Evolutionary conservation across 2,329 filamentous ascomycete species (phyloP), one percentile per base, ranked within the genome.

Genomic region (Teratosphaeria epicoccoides): DNA sequence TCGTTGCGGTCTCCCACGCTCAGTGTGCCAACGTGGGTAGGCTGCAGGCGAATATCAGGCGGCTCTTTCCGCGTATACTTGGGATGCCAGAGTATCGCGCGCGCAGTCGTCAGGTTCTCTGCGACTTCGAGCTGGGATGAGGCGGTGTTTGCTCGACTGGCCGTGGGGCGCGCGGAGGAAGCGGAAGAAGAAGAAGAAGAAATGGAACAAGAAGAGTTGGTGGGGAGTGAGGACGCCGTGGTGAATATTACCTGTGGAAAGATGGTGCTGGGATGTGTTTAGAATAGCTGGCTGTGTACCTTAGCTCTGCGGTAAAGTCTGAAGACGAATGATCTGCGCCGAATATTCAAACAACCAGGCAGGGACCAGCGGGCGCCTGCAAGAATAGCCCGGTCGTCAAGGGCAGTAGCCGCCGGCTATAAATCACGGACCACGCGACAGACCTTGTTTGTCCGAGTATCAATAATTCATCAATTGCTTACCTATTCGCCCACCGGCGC

Each of bases 31-130:
- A 74, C 73, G 68, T 75, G 70, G 29, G 74, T 75, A 24, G 74
- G 73, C 49, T 66, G 65, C 51, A 76, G 70, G 46, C 63, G 68
- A 51, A 70, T 68, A 44, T 71, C 71, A 50, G 72, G 73, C 54
- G 73, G 70, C 48, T 71, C 68, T 37, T 67, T 66, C 53, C 55
- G 56, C 29, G 73, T 75, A 62, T 70, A 74, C 50, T 66, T 68
- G 52, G 71, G 70, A 60, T 76, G 72, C 71, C 73, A 77, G 60
- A 77, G 73, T 54, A 74, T 71, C 53, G 67, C 69, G 56, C 70
- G 66, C n/a, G 74, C 72, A 47, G 73, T 76, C 20, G 71, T 75
- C 57, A 77, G 67, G 57, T 73, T 67, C 56, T 62, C 64, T 45
- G 71, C 71, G 53, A 75, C 56, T 24, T 47, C 37, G 28, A 59